Evolutionary conservation across 306 rosid genomes (phyloP).

Genomic region (Boehmeria nivea): DNA sequence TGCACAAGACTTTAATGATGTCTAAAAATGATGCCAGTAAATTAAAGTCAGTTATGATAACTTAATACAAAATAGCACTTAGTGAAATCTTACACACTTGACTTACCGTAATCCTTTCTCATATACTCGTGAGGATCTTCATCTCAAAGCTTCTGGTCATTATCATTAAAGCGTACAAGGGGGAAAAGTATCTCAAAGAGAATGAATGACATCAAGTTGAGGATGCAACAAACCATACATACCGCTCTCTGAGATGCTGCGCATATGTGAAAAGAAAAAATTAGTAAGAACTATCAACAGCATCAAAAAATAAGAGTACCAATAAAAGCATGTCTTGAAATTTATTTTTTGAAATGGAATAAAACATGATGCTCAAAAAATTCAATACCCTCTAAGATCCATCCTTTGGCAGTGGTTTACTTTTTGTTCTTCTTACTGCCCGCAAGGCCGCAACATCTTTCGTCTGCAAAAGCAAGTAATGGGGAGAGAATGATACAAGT

Average conservation of each 20-base stretch:
- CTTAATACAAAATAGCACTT: neutral
- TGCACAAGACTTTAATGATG: constrained; percentile 88
- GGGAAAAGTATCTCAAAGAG: constrained; percentile 96
- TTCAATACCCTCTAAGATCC: too few species aligned
- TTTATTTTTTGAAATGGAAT: too few species aligned
- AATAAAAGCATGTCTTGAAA: too few species aligned
- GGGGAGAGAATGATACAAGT: too few species aligned
- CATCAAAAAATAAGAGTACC: too few species aligned
- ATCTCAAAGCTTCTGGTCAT: constrained; percentile 91
- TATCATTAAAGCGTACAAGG: constrained; percentile 88
- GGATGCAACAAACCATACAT: constrained; percentile 86
- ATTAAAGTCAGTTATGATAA: constrained; percentile 7
- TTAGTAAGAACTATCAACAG: too few species aligned
- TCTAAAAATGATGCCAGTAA: constrained; percentile 45
- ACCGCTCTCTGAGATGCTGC: constrained; percentile 78
- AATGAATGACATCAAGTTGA: constrained; percentile 71
- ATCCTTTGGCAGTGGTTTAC: too few species aligned
- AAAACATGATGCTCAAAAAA: too few species aligned
- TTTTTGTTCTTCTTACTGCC: too few species aligned
- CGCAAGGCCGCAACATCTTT: too few species aligned
- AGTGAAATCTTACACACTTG: neutral
- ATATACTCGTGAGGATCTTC: constrained; percentile 98
- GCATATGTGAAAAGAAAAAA: too few species aligned
- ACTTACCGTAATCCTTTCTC: constrained; percentile 95
- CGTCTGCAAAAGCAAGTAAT: too few species aligned